Evolutionary conservation across 2,329 filamentous ascomycete genomes (phyloP).

Genomic region (Rosellinia necatrix): DNA sequence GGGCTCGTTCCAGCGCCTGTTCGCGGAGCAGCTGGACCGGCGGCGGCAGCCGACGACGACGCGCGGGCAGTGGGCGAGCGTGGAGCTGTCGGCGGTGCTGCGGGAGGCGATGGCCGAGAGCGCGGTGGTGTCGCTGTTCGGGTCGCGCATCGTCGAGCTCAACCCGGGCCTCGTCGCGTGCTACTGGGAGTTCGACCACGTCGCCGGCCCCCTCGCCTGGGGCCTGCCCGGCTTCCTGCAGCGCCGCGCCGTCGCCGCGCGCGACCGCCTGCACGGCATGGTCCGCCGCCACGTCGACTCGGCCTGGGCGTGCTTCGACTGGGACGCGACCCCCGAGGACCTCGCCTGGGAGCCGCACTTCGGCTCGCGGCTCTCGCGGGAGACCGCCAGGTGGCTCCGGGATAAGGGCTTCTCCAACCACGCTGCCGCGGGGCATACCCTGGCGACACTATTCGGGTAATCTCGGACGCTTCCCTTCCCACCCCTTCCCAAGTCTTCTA

Average conservation of each 20-base stretch:
- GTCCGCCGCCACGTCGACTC: constrained; percentile 16
- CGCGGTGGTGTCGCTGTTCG: constrained; percentile 32
- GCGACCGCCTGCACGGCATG: constrained; percentile 27
- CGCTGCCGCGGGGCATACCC: not conserved
- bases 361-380: constrained; percentile 33
- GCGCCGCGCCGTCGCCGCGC: constrained; percentile 20
- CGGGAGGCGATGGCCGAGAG: constrained; percentile 30
- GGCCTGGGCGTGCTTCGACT: constrained; percentile 29
- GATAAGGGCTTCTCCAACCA: constrained; percentile 24
- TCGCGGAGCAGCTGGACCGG: constrained; percentile 20
- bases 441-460: constrained; percentile 21
- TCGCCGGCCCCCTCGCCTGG: constrained; percentile 25
- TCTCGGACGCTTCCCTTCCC: too few species aligned
- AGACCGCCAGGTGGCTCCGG: constrained; percentile 29
- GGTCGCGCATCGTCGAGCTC: constrained; percentile 31
- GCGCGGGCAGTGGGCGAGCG: not conserved
- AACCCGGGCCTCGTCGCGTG: constrained; percentile 34
- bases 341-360: constrained; percentile 38
- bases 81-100: not conserved
- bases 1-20: constrained; percentile 19
- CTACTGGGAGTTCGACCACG: constrained; percentile 3
- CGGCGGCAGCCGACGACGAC: not conserved
- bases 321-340: constrained; percentile 20
- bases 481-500: too few species aligned
- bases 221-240: constrained; percentile 34